Percentiles rank a stretch among this genome's conserved stretches.
phyloP scores from a whole-genome alignment of 2,329 filamentous ascomycete species.

The Fusarium abutilonis region DNA sequence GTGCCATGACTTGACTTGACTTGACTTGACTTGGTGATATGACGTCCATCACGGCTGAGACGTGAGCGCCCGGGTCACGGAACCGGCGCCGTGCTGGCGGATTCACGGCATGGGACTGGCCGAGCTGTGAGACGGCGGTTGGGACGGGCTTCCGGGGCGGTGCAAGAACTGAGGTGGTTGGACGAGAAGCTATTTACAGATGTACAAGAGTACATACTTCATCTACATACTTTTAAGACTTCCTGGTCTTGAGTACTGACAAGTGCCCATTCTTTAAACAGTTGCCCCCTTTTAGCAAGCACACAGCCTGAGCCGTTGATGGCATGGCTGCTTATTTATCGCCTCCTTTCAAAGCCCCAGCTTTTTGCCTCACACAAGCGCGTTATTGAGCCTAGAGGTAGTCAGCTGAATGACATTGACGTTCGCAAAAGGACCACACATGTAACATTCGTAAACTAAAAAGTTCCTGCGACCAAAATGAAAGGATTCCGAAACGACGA shows the following conservation, averaged over 20 bases:
- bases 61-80: conserved; percentile 27
- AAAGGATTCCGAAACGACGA: conserved; percentile 30
- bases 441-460: conserved; percentile 18
- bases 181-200: conserved; percentile 8
- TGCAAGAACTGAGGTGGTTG: conserved; percentile 5
- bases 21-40: conserved; percentile 27
- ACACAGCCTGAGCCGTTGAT: conserved; percentile 9
- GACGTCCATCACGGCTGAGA: conserved; percentile 29
- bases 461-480: conserved; percentile 2
- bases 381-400: too few species aligned
- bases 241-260: too few species aligned
- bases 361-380: conserved; percentile 9
- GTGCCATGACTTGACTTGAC: conserved; percentile 14
- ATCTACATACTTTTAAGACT: conserved; percentile 2
- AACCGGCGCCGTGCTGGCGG: conserved; percentile 31
- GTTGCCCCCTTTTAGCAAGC: conserved; percentile 23
- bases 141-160: conserved; percentile 11
- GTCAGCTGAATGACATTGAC: neutral
- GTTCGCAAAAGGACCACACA: neutral
- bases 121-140: conserved; percentile 17
- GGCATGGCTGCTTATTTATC: conserved; percentile 15
- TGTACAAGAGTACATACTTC: neutral
- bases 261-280: neutral
- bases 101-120: conserved; percentile 22
- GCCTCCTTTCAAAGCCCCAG: conserved; percentile 1